phyloP scores from a whole-genome alignment of 495 filamentous ascomycete genomes.

The Penicillium steckii region DNA sequence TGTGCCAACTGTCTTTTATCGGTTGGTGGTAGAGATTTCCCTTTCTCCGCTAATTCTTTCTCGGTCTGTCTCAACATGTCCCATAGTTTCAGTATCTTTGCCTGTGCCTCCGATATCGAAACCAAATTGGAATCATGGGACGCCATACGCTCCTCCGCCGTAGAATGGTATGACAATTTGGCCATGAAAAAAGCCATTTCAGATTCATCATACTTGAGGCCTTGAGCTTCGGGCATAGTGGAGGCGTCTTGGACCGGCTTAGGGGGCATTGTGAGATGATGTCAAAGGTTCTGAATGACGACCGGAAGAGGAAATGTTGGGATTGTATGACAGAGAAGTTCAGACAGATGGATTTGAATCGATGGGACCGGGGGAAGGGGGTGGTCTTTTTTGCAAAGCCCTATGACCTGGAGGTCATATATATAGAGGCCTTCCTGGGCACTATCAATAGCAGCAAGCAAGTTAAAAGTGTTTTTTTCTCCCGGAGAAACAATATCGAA shows the following conservation, averaged over 20 bases:
- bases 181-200: constrained; percentile 45
- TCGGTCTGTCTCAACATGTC: constrained; percentile 38
- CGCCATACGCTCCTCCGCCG: constrained; percentile 37
- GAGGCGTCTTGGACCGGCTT: constrained; percentile 23
- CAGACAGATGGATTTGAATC: neutral
- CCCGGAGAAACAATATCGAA: constrained; percentile 10
- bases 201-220: constrained; percentile 43
- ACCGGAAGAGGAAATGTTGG: neutral
- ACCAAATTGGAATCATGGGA: constrained; percentile 35
- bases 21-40: constrained; percentile 28
- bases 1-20: constrained; percentile 39
- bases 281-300: neutral
- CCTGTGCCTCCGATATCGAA: constrained; percentile 40
- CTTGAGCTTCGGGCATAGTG: constrained; percentile 36
- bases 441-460: neutral
- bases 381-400: neutral
- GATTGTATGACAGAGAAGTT: neutral
- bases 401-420: neutral
- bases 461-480: neutral
- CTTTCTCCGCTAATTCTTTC: constrained; percentile 38
- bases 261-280: constrained; percentile 22
- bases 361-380: neutral
- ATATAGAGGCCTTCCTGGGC: constrained; percentile 1
- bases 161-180: constrained; percentile 39
- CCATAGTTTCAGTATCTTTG: constrained; percentile 38